Base-by-base conservation (phyloP, 352 stramenopile genomes). In the Phytopythium kandeliae region DNA sequence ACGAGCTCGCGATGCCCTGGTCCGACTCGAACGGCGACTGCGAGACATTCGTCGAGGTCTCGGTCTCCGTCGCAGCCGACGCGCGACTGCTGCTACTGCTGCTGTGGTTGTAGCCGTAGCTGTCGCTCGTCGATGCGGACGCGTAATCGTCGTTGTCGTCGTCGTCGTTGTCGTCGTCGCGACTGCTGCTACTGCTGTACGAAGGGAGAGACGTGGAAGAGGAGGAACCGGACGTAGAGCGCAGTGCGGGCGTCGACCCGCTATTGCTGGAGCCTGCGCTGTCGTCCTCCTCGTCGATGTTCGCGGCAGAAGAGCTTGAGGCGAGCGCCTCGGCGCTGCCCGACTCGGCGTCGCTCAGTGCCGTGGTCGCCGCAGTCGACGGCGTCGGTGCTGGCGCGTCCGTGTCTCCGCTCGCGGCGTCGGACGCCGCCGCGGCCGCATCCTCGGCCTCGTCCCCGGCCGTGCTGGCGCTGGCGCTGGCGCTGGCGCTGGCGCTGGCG, bases 1-100 rank as follows among this genome's bases (percentile, higher is more conserved):
- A 50, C 4, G 44, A 28, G 28, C 28, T 50, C 30, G 44, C 37
- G 15, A 50, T 36, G 44, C 44, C 44, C 30, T 50, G 44, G 6
- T 28, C 12, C 2, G 44, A 50, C 44, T 50, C 44, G 26, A 50
- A 50, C 44, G 44, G 44, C 12, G 42, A 48, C 42, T 48, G 42
- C 17, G 28, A 36, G 19, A 50, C 44, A 28, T 31, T 28, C 8
- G 44, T 40, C 12, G 43, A 34, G 9, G 43, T 25, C 10, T 15
- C 26, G n/a, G 37, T 10, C 7, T 17, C 26, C 4, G 37, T 19
- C 37, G 37, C 8, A 19, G n/a, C 37, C n/a, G n/a, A n/a, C n/a
- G n/a, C n/a, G n/a, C n/a, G n/a, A n/a, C n/a, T n/a, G 12, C 33
- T 37, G 33, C 13, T 12, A 37, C 33, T 37, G 33, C 10, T 37